Evolutionary conservation across 1,284 basidiomycete genomes (phyloP).

Genomic region (Tilletia setariae): DNA sequence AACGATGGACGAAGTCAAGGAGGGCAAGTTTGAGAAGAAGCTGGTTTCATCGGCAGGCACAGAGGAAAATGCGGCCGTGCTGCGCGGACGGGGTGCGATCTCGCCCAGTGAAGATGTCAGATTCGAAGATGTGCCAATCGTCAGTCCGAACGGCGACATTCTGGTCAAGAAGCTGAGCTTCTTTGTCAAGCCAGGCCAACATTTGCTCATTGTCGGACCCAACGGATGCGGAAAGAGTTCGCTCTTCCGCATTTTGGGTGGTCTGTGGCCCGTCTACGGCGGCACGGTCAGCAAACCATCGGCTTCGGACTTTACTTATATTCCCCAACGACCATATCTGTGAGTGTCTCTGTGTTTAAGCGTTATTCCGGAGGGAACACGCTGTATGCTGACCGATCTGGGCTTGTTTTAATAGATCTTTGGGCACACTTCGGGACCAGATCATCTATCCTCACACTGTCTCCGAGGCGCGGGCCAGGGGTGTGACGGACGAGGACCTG

Average conservation of each 20-base stretch:
- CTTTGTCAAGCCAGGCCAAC: conserved; percentile 80
- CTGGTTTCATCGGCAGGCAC: conserved; percentile 67
- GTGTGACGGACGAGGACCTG: conserved; percentile 67
- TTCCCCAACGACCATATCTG: conserved; percentile 92
- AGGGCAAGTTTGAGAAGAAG: conserved; percentile 83
- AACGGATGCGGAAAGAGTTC: conserved; percentile 65
- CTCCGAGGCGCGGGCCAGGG: conserved; percentile 53
- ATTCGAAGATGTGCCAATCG: conserved; percentile 89
- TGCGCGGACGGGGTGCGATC: conserved; percentile 74
- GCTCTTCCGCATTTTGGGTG: conserved; percentile 91
- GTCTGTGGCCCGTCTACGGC: conserved; percentile 94
- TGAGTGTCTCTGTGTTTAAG: conserved; percentile 3
- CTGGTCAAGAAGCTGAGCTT: conserved; percentile 76
- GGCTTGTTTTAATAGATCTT: conserved; percentile 56
- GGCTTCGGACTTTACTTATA: conserved; percentile 83
- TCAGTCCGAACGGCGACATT: conserved; percentile 92
- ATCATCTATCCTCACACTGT: conserved; percentile 75
- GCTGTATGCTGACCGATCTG: too few species aligned
- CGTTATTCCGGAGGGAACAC: not conserved
- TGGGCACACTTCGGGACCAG: conserved; percentile 91
- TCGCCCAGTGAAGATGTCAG: conserved; percentile 64
- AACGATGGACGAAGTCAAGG: conserved; percentile 82
- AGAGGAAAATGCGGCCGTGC: conserved; percentile 79
- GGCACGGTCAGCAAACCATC: conserved; percentile 90
- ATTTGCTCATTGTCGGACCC: conserved; percentile 58